These are phyloP conservation scores for Mimosa pudica DNA, from an alignment of 306 rosid genomes.

Conservation along the genomic window DNA sequence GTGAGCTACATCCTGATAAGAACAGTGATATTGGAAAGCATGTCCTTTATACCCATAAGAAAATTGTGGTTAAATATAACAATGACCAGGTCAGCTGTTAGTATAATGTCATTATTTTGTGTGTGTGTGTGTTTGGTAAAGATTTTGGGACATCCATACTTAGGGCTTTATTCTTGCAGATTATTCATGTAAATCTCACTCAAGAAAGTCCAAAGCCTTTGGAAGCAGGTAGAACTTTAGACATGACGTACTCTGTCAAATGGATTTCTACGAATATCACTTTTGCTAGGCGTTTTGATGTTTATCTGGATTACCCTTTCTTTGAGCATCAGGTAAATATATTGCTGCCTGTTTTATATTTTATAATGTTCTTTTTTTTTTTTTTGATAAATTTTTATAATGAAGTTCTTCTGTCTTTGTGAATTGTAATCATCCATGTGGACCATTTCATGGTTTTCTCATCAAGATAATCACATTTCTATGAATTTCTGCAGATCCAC, in stretches of 20 bases:
- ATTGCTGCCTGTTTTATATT: conserved; percentile 5
- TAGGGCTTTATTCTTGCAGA: conserved; percentile 52
- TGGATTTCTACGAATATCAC: conserved; percentile 80
- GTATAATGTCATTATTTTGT: not conserved
- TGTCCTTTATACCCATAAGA: conserved; percentile 85
- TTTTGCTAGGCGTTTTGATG: conserved; percentile 94
- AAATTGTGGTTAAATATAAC: conserved; percentile 70
- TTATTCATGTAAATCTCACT: conserved; percentile 90
- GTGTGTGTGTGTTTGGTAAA: conserved; percentile 15
- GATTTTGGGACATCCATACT: conserved; percentile 30
- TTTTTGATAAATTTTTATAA: not conserved
- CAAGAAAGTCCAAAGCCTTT: conserved; percentile 83
- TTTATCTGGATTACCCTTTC: conserved; percentile 94
- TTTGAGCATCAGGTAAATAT: conserved; percentile 89
- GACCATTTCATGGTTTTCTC: conserved; percentile 13
- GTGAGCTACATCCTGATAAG: conserved; percentile 86
- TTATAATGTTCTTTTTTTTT: not conserved
- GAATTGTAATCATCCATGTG: conserved; percentile 9
- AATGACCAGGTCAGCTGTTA: conserved; percentile 86
- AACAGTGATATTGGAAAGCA: conserved; percentile 83
- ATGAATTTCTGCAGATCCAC: conserved; percentile 71
- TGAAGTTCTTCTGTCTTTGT: conserved; percentile 16
- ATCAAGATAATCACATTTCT: conserved; percentile 37
- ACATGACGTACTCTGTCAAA: conserved; percentile 85
- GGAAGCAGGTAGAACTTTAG: conserved; percentile 67